A percentile compares a stretch with the other conserved stretches of the same genome.
Conservation (phyloP, 495 filamentous ascomycete genomes). For the Mycothermus thermophilus region DNA sequence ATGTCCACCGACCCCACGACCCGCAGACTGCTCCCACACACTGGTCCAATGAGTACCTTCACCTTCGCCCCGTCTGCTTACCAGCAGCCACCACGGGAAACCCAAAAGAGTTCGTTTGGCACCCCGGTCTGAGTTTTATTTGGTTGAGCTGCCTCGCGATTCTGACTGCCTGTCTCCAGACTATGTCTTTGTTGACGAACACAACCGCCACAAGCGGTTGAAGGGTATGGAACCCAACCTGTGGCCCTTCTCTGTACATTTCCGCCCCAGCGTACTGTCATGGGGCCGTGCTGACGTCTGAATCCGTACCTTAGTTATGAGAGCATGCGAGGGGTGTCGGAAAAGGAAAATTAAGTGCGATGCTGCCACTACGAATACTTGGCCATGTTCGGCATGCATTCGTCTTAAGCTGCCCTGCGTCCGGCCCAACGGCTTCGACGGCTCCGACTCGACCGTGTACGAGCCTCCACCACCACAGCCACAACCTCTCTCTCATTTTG, state of each 20-base stretch:
- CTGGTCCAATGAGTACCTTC: slow-evolving; percentile 41
- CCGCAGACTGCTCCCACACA: slow-evolving; percentile 45
- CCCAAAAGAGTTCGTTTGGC: slow-evolving; percentile 47
- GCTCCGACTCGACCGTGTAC: slow-evolving; percentile 35
- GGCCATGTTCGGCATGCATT: slow-evolving; percentile 91
- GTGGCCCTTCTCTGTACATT: not conserved
- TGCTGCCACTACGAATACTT: slow-evolving; percentile 93
- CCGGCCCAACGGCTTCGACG: slow-evolving; percentile 81
- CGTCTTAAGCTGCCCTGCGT: slow-evolving; percentile 88
- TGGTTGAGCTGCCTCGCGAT: not conserved
- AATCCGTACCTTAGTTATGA: slow-evolving; percentile 60
- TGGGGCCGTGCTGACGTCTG: slow-evolving; percentile 8
- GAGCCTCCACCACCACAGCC: slow-evolving; percentile 20
- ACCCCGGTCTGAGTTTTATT: slow-evolving; percentile 4
- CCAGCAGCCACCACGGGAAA: slow-evolving; percentile 45
- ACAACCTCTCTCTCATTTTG: slow-evolving; percentile 22
- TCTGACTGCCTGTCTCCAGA: slow-evolving; percentile 38
- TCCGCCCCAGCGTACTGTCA: slow-evolving; percentile 1
- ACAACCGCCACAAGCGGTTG: slow-evolving; percentile 92
- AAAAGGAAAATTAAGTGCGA: slow-evolving; percentile 92
- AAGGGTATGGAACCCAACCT: slow-evolving; percentile 53
- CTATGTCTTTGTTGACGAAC: slow-evolving; percentile 99
- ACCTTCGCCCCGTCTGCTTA: slow-evolving; percentile 43
- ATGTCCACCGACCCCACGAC: slow-evolving; percentile 43
- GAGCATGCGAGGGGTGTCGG: slow-evolving; percentile 92